Conservation (phyloP, 495 filamentous ascomycete genomes). For the Penicillium canescens region DNA sequence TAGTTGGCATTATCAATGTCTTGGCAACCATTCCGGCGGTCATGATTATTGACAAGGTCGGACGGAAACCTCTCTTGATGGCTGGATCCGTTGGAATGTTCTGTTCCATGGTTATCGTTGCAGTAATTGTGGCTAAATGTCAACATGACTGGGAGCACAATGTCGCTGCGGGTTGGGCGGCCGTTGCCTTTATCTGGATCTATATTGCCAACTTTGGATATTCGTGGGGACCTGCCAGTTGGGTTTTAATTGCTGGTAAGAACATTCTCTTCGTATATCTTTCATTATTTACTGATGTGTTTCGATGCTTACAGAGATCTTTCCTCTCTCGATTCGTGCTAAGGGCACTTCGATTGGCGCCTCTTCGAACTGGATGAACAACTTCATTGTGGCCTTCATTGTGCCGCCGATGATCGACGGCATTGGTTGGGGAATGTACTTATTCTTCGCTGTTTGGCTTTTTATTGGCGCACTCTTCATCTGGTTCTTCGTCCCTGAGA, state of each 20-base stretch:
- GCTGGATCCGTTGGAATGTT: conserved; percentile 66
- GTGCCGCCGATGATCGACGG: conserved; percentile 14
- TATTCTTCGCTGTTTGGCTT: conserved; percentile 65
- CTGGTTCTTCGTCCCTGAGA: conserved; percentile 64
- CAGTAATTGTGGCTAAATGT: conserved; percentile 63
- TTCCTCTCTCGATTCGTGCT: conserved; percentile 19
- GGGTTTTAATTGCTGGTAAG: too few species aligned
- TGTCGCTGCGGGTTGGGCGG: conserved; percentile 65
- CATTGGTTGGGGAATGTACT: conserved; percentile 49
- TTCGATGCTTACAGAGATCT: conserved; percentile 42
- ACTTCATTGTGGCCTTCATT: conserved; percentile 12
- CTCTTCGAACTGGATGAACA: conserved; percentile 21
- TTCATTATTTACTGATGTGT: too few species aligned
- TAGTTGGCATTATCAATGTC: conserved; percentile 68
- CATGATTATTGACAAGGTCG: conserved; percentile 65
- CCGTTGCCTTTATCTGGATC: conserved; percentile 74
- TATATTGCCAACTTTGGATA: conserved; percentile 40
- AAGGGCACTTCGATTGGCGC: conserved; percentile 20
- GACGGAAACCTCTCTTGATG: conserved; percentile 63
- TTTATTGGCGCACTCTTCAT: conserved; percentile 56
- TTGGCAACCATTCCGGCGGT: conserved; percentile 60
- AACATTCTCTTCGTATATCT: too few species aligned
- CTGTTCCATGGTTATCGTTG: conserved; percentile 60
- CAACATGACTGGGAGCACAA: conserved; percentile 59
- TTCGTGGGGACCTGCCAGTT: conserved; percentile 10